Percentiles rank a stretch among this genome's conserved stretches.
phyloP scores from a whole-genome alignment of 495 filamentous ascomycete species.

The Choiromyces venosus region DNA sequence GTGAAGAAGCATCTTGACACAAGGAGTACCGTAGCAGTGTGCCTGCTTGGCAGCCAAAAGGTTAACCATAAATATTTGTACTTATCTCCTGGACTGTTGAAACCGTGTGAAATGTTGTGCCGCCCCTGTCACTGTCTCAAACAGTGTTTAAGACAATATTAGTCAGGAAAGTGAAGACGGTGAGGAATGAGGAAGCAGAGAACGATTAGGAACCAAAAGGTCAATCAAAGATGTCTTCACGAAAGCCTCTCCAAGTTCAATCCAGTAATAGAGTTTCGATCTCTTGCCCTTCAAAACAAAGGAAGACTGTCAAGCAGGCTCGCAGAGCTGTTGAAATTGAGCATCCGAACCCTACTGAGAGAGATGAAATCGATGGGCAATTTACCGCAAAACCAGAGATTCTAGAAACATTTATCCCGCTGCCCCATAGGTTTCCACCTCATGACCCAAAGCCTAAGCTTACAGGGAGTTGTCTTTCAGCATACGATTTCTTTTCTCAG shows the following conservation, averaged over 20 bases:
- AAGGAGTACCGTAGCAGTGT: no score
- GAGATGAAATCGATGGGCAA: no score
- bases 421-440: not conserved
- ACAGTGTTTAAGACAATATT: not conserved
- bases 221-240: not conserved
- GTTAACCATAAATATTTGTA: no score
- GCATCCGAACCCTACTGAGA: accelerated
- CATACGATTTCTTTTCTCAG: not conserved
- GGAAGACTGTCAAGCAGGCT: no score
- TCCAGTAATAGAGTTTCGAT: no score
- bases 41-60: no score
- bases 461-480: no score
- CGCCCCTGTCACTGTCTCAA: not conserved
- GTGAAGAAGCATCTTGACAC: no score
- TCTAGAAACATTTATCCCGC: not conserved
- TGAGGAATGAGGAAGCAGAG: no score
- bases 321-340: not conserved
- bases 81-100: not conserved
- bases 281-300: no score
- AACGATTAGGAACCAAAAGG: no score
- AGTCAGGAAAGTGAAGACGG: not conserved
- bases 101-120: not conserved
- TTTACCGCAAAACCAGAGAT: not conserved
- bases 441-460: not conserved
- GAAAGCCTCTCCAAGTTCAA: not conserved